Evolutionary conservation across 768 basidiomycete species (phyloP).

Genomic region (Rubroboletus satanas): DNA sequence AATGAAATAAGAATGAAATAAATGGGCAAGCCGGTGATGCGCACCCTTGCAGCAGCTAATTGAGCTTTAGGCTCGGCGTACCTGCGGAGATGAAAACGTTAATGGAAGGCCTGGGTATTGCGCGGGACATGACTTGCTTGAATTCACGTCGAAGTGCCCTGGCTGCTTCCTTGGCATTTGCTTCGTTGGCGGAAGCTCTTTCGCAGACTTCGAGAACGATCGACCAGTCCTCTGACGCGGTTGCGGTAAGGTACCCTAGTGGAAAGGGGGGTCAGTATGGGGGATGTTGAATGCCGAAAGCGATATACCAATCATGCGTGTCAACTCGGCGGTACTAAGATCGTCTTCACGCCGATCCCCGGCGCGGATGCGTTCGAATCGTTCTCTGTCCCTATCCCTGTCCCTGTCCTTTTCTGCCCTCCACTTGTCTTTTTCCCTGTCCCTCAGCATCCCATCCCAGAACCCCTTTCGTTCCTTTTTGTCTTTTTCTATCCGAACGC

Average conservation of each 20-base stretch:
- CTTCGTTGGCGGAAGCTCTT: constrained; percentile 66
- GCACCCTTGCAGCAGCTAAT: constrained; percentile 69
- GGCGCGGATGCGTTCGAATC: constrained; percentile 29
- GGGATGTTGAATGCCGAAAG: not conserved
- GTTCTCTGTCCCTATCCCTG: constrained; percentile 36
- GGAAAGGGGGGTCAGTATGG: not conserved
- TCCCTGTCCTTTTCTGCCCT: constrained; percentile 34
- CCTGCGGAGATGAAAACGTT: constrained; percentile 32
- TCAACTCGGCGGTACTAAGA: constrained; percentile 49
- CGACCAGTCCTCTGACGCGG: constrained; percentile 76
- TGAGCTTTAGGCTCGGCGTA: constrained; percentile 75
- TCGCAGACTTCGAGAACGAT: constrained; percentile 86
- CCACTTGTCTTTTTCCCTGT: constrained; percentile 35
- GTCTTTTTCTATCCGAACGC: constrained; percentile 35
- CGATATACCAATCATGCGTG: constrained; percentile 64
- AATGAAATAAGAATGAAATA: not conserved
- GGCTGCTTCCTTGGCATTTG: constrained; percentile 78
- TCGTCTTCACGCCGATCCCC: constrained; percentile 40
- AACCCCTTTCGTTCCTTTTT: constrained; percentile 54
- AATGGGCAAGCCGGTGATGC: constrained; percentile 22
- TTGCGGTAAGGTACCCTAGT: constrained; percentile 69
- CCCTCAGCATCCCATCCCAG: constrained; percentile 43
- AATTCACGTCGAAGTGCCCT: constrained; percentile 81
- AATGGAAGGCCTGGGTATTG: constrained; percentile 7
- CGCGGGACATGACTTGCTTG: constrained; percentile 48